phyloP scores from a whole-genome alignment of 2,329 filamentous ascomycete genomes.

The Diaporthe aspalathi region DNA sequence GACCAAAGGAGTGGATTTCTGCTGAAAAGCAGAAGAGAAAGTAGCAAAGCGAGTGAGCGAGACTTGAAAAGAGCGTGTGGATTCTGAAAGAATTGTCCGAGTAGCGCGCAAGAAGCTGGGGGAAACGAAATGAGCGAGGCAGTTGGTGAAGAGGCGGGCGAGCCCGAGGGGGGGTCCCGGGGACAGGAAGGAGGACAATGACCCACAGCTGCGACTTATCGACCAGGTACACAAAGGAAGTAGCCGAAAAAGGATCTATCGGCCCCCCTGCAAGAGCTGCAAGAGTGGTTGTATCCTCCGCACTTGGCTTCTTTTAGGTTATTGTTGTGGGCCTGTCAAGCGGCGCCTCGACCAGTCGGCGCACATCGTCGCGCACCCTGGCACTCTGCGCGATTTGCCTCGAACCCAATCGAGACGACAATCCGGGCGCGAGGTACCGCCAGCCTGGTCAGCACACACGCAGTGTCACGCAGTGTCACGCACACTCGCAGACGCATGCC shows the following conservation, averaged over 20 bases:
- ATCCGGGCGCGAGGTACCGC: constrained; percentile 26
- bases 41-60: constrained; percentile 5
- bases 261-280: constrained; percentile 30
- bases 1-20: constrained; percentile 35
- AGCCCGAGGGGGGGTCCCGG: constrained; percentile 17
- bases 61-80: constrained; percentile 7
- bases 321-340: constrained; percentile 32
- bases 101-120: constrained; percentile 3
- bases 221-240: constrained; percentile 21
- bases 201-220: constrained; percentile 4
- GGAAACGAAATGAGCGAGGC: constrained; percentile 30
- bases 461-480: background rate
- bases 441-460: constrained; percentile 1
- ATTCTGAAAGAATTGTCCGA: constrained; percentile 32
- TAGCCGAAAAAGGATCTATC: constrained; percentile 25
- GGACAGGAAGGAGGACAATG: constrained; percentile 19
- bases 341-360: constrained; percentile 17
- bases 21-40: constrained; percentile 28
- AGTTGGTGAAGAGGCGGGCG: constrained; percentile 22
- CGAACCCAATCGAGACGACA: constrained; percentile 36
- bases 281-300: constrained; percentile 28
- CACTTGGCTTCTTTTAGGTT: constrained; percentile 35
- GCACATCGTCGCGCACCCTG: constrained; percentile 28
- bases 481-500: background rate
- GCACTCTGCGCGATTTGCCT: constrained; percentile 19